phyloP scores from a whole-genome alignment of 331 rosid species.

The Arachis monticola region DNA sequence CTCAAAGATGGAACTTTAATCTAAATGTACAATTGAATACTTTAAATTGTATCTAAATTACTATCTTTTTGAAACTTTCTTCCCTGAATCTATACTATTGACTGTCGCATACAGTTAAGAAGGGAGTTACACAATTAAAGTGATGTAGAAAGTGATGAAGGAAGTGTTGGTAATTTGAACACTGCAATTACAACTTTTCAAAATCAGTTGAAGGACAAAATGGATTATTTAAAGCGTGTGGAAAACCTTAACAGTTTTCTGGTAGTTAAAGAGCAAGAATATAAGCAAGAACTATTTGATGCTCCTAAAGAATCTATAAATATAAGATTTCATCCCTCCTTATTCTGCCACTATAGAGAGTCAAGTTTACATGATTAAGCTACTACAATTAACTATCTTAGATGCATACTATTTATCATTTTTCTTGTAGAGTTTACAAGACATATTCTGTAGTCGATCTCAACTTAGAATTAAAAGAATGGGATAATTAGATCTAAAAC shows the following conservation, averaged over 20 bases:
- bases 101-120: constrained; percentile 38
- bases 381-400: not conserved
- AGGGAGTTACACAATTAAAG: constrained; percentile 27
- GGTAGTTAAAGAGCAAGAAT: constrained; percentile 38
- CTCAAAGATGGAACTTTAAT: constrained; percentile 6
- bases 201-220: constrained; percentile 41
- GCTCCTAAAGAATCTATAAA: constrained; percentile 44
- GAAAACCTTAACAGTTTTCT: constrained; percentile 35
- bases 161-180: not conserved
- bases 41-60: constrained; percentile 1
- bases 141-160: constrained; percentile 15
- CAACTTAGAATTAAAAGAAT: constrained; percentile 44
- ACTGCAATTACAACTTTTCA: constrained; percentile 33
- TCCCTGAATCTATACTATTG: constrained; percentile 12
- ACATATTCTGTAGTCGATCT: constrained; percentile 36
- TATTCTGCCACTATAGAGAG: not conserved
- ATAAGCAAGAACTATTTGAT: constrained; percentile 42
- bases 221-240: constrained; percentile 34
- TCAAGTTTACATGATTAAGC: not conserved
- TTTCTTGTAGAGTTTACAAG: constrained; percentile 41
- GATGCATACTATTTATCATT: not conserved
- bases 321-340: constrained; percentile 26
- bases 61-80: constrained; percentile 5
- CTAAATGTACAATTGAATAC: not conserved
- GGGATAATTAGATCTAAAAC: constrained; percentile 48